A percentile compares a stretch with the other conserved stretches of the same genome.
Conservation (phyloP, 805 yeast species). For the Saturnispora mendoncae region DNA sequence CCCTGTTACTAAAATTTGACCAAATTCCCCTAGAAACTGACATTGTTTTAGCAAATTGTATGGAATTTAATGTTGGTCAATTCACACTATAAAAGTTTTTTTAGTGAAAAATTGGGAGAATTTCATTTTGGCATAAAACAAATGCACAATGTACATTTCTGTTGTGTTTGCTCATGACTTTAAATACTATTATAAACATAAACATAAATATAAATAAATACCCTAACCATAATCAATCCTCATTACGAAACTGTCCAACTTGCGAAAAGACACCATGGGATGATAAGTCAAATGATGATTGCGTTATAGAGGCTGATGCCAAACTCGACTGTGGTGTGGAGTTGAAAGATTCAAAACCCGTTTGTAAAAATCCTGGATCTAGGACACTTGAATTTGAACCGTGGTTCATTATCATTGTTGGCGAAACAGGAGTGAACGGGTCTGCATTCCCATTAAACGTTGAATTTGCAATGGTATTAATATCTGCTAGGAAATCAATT, state of each 20-base stretch:
- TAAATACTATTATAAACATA: no score
- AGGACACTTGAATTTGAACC: neutral
- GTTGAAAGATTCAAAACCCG: constrained; percentile 2
- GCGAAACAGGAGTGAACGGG: constrained; percentile 9
- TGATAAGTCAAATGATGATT: constrained; percentile 5
- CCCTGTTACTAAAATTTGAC: constrained; percentile 29
- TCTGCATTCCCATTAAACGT: constrained; percentile 4
- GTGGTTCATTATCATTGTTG: constrained; percentile 3
- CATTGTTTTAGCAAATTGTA: constrained; percentile 7
- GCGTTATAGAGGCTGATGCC: constrained; percentile 1
- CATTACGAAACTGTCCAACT: neutral
- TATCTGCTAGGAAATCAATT: constrained; percentile 16
- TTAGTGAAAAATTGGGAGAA: neutral
- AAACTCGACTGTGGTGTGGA: constrained; percentile 5
- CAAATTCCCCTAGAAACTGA: constrained; percentile 28
- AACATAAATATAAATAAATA: neutral
- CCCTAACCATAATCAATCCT: no score
- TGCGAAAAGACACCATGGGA: neutral
- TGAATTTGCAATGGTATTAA: constrained; percentile 3
- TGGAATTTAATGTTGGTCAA: no score
- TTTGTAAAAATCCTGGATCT: neutral
- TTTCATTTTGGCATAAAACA: no score
- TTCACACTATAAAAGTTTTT: no score
- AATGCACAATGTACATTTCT: no score
- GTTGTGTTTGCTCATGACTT: no score